phyloP scores from a whole-genome alignment of 2,329 filamentous ascomycete species.

The Microascus cirrosus region DNA sequence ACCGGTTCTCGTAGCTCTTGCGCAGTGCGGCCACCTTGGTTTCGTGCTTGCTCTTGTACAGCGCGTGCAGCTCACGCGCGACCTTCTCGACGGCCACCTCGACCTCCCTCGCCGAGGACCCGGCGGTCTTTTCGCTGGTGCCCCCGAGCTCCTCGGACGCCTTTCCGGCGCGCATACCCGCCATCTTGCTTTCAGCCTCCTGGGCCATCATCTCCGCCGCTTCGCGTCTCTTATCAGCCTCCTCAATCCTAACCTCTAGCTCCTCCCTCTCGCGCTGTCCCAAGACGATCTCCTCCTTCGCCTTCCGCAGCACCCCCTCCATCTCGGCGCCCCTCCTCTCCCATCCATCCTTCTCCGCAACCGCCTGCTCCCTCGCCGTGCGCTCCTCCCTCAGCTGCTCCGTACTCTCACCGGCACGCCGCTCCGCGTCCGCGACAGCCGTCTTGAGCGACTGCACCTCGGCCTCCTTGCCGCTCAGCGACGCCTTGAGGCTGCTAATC shows the following conservation, averaged over 20 bases:
- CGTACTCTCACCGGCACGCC: constrained; percentile 75
- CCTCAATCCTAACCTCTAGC: constrained; percentile 63
- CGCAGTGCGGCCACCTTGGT: constrained; percentile 87
- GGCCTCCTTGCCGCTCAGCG: constrained; percentile 83
- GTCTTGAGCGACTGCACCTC: constrained; percentile 81
- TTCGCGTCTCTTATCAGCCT: constrained; percentile 62
- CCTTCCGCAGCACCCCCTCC: constrained; percentile 66
- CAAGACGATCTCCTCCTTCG: constrained; percentile 70
- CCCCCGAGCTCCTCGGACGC: constrained; percentile 18
- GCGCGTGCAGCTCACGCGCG: constrained; percentile 79
- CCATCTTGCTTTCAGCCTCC: constrained; percentile 66
- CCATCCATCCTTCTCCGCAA: constrained; percentile 70
- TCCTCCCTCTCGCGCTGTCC: constrained; percentile 74
- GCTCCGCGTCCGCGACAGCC: constrained; percentile 82
- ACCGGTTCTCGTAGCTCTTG: constrained; percentile 72
- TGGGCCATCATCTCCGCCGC: constrained; percentile 66
- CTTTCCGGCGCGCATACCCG: constrained; percentile 57
- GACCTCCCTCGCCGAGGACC: constrained; percentile 47
- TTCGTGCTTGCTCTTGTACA: constrained; percentile 97
- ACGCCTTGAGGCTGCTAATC: constrained; percentile 88
- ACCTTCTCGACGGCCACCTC: constrained; percentile 83
- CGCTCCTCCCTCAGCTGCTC: constrained; percentile 75
- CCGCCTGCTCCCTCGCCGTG: constrained; percentile 56
- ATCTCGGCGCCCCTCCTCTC: constrained; percentile 78
- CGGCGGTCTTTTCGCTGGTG: constrained; percentile 15